Evolutionary conservation across 2,329 filamentous ascomycete genomes (phyloP).

Genomic region (Diaporthe destruens): DNA sequence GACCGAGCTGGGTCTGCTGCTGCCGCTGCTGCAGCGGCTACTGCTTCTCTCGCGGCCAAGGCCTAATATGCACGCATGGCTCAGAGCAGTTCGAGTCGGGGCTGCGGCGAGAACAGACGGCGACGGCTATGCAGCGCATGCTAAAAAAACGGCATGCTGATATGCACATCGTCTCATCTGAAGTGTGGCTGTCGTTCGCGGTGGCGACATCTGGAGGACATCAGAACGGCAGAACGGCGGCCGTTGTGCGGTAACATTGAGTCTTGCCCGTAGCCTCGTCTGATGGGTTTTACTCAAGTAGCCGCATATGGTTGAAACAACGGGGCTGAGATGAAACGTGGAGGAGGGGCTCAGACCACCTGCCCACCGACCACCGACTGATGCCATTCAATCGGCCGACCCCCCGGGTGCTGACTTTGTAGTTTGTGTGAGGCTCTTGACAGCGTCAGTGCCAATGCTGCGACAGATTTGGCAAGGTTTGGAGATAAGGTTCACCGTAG

Average conservation of each 20-base stretch:
- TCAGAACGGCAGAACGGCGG: constrained; percentile 22
- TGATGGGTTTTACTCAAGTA: constrained; percentile 20
- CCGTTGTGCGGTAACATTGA: constrained; percentile 24
- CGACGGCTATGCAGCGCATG: constrained; percentile 1
- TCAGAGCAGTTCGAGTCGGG: constrained; percentile 16
- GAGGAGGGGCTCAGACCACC: constrained; percentile 25
- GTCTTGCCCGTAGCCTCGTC: constrained; percentile 18
- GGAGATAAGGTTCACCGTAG: constrained; percentile 19
- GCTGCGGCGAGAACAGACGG: constrained; percentile 27
- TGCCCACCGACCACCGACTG: constrained; percentile 6
- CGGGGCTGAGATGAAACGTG: constrained; percentile 35
- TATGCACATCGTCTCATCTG: constrained; percentile 33
- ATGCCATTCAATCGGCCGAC: not conserved
- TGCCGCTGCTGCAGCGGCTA: not conserved
- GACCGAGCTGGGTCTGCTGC: not conserved
- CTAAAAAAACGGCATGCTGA: not conserved
- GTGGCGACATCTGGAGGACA: constrained; percentile 25
- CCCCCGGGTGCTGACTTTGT: not conserved
- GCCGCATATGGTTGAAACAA: constrained; percentile 32
- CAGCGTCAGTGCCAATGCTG: constrained; percentile 16
- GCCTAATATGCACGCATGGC: not conserved
- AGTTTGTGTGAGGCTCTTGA: constrained; percentile 17
- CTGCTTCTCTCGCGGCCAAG: not conserved
- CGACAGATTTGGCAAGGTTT: not conserved
- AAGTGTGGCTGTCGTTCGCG: constrained; percentile 26